Evolutionary conservation across 2,329 filamentous ascomycete species (phyloP), one percentile per base, ranked within the genome.

Genomic region (Calonectria pauciramosa): DNA sequence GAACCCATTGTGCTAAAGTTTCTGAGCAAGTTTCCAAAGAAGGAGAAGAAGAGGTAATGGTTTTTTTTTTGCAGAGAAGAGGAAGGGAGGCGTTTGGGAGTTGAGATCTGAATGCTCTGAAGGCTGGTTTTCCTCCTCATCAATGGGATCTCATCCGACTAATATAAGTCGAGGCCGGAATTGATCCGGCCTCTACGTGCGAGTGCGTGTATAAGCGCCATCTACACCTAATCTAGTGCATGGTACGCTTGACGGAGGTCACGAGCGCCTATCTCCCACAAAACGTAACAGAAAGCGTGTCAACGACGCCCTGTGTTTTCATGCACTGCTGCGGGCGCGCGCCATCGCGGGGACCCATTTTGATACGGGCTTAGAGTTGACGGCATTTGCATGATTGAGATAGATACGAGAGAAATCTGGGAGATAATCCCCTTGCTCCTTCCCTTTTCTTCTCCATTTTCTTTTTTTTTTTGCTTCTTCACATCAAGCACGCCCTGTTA

Each of bases 161-260:
- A 88, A 88, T 63, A 87, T 88, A 88, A 81, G 82, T 82, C 66
- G 84, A 86, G 87, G 87, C 87, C 87, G 87, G 87, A 88, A 88
- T 84, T 26, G 10, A 87, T 88, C 87, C 87, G 86, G 86, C 86
- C 86, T 83, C 82, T 75, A 70, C 75, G 76, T 81, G 80, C 80
- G 82, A 82, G 74, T 74, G 68, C 75, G 75, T 78, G 74, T 73
- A 78, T 74, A 68, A 71, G 70, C 76, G 68, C 38, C 70, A 76
- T 76, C 70, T 75, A 75, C 75, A 77, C 41, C 72, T 69, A 71
- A 68, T 47, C 72, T 70, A 70, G 73, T 66, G 70, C 64, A 44
- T 51, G 65, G 67, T 51, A 67, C 68, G 68, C 51, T 23, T 63
- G 74, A 76, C 71, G 76, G 71, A 75, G 75, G 73, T 74, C 74